Base-by-base conservation (phyloP, 1,284 basidiomycete species). In the Pulchroboletus neoregius region DNA sequence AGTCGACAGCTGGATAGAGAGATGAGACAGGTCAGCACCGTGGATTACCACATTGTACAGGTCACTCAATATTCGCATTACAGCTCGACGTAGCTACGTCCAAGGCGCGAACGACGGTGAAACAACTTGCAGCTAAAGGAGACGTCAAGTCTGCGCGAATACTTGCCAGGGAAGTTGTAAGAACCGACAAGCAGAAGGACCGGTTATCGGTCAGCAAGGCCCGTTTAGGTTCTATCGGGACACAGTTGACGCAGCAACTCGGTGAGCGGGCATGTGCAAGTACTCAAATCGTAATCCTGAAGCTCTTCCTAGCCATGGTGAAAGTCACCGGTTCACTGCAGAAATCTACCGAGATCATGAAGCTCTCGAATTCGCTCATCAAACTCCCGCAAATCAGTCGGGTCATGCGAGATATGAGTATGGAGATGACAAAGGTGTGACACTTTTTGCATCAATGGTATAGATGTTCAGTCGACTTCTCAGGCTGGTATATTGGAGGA, bases 271-370 rank as follows among this genome's bases (percentile, higher is more conserved):
- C n/a, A 27, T 45, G 38, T 42, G 6, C 38, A n/a, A 7, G 30
- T 7, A 10, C 30, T 23, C 24, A 32, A 6, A 20, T n/a, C 1
- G 3, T 11, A 15, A 23, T 35, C 16, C 18, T 53, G 32, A 50
- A 33, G 4, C 4, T 1, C 31, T 23, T 40, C 34, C 13, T 37
- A 98, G 96, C 96, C 0, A 93, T 98, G 88, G 73, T 87, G 58
- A 99, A 99, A 71, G 92, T 99, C 33, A 98, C 96, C 3, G 96
- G 96, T 7, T 84, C 92, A 18, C 75, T 99, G 57, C 94, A 97
- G 71, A 98, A 94, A 69, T 95, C 92, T 9, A 94, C 95, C 1
- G 95, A 99, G 69, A 98, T 99, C 54, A 99, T 99, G 95, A 99
- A 91, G 71, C 76, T 94, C 27, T 95, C 94, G 4, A 99, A 97